These are phyloP conservation scores for Coemansia sp. DNA, from an alignment of 192 early-diverging fungal genomes.

Conservation along the genomic window DNA sequence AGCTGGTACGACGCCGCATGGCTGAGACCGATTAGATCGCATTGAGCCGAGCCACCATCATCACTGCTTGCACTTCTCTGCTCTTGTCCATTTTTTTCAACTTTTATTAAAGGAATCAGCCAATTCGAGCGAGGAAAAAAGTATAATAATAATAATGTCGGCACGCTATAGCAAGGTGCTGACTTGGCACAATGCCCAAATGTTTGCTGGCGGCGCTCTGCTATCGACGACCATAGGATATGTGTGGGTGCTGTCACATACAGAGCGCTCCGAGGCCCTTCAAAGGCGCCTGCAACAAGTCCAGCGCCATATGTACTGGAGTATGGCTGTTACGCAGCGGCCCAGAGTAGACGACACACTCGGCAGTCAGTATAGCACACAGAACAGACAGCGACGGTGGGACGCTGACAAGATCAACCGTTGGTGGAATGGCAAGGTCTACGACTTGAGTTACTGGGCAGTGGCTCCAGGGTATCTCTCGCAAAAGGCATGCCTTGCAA, in stretches of 20 bases:
- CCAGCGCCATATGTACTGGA: conserved; percentile 49
- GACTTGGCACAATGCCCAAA: conserved; percentile 36
- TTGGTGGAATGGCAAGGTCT: conserved; percentile 42
- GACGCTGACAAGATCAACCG: not conserved
- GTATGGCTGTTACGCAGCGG: conserved; percentile 47
- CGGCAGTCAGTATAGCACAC: not conserved
- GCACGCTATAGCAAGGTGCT: conserved; percentile 40
- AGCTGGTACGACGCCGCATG: conserved; percentile 37
- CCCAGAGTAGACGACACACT: conserved; percentile 4
- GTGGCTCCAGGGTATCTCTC: conserved; percentile 28
- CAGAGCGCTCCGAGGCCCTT: conserved; percentile 29
- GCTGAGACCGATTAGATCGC: not conserved
- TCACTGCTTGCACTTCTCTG: not conserved
- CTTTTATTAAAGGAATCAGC: not conserved
- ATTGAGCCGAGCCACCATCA: not conserved
- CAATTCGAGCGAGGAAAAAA: not conserved
- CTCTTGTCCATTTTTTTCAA: not conserved
- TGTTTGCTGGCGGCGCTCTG: conserved; percentile 38
- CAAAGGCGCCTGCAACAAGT: conserved; percentile 22
- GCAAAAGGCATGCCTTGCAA: not conserved
- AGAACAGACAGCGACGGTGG: not conserved
- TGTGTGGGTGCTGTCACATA: conserved; percentile 28
- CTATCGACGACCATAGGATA: conserved; percentile 24
- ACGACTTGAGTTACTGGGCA: conserved; percentile 22
- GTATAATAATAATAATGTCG: conserved; percentile 13